phyloP scores from a whole-genome alignment of 352 stramenopile species.

The Pythium chondricola region DNA sequence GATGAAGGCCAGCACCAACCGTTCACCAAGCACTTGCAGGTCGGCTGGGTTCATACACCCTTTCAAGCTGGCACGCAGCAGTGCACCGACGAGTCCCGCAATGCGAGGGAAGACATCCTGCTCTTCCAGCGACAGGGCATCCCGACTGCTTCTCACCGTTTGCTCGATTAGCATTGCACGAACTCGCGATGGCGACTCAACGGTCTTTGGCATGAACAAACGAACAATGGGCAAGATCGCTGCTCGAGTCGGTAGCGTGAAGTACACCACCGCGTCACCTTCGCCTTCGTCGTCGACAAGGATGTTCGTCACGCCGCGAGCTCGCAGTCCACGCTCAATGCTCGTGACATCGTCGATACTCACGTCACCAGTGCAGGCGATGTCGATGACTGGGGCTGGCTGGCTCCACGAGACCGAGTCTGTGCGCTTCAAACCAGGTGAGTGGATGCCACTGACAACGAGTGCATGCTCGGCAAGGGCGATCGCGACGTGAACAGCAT shows the following conservation, averaged over 20 bases:
- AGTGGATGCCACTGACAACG: background rate
- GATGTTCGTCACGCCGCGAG: background rate
- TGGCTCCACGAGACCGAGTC: slow-evolving; percentile 8
- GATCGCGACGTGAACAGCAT: background rate
- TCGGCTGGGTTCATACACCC: background rate
- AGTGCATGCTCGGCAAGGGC: slow-evolving; percentile 1
- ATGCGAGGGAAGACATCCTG: background rate
- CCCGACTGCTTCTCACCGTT: background rate
- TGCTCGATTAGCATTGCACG: background rate
- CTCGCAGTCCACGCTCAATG: background rate
- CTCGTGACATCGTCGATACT: background rate
- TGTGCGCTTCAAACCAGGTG: background rate
- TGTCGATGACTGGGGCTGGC: slow-evolving; percentile 6
- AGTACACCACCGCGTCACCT: background rate
- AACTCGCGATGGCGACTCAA: background rate
- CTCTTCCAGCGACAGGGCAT: background rate
- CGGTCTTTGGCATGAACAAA: background rate
- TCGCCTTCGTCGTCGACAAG: background rate
- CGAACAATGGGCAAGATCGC: slow-evolving; percentile 4
- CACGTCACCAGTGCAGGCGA: background rate
- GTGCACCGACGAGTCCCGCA: background rate
- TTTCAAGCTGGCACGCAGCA: background rate
- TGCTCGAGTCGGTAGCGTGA: slow-evolving; percentile 3
- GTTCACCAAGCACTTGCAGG: slow-evolving; percentile 1
- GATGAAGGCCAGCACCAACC: background rate